A percentile compares a stretch with the other conserved stretches of the same genome.
These are phyloP conservation scores for Ramichloridium luteum DNA, from an alignment of 2,329 filamentous ascomycete species.

Conservation along the genomic window DNA sequence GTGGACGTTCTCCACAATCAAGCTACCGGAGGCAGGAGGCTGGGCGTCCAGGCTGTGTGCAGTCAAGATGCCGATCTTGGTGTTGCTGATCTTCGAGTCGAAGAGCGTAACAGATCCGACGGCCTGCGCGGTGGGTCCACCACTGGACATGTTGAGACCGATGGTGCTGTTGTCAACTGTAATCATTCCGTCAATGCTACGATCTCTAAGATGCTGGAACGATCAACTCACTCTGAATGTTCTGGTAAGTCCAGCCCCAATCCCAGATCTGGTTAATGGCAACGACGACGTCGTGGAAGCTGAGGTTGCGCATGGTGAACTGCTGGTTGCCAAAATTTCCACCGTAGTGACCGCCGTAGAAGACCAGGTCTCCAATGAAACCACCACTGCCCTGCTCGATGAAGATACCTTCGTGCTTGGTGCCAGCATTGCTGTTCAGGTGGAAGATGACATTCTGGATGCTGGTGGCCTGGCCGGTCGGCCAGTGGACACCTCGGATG, in stretches of 20 bases:
- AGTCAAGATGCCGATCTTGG: slow-evolving; percentile 39
- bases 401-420: slow-evolving; percentile 35
- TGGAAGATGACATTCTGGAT: slow-evolving; percentile 35
- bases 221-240: background rate
- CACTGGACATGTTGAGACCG: slow-evolving; percentile 40
- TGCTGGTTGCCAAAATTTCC: slow-evolving; percentile 35
- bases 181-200: slow-evolving; percentile 26
- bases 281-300: slow-evolving; percentile 39
- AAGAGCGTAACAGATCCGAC: slow-evolving; percentile 46
- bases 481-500: slow-evolving; percentile 36
- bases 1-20: slow-evolving; percentile 45
- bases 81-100: slow-evolving; percentile 43
- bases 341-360: slow-evolving; percentile 32
- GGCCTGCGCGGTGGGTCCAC: slow-evolving; percentile 30
- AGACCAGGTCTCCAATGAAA: slow-evolving; percentile 35
- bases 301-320: slow-evolving; percentile 43
- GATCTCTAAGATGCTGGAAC: background rate
- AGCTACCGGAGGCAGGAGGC: slow-evolving; percentile 34
- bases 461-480: slow-evolving; percentile 34
- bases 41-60: slow-evolving; percentile 32
- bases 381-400: slow-evolving; percentile 34
- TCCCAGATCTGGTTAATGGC: slow-evolving; percentile 47
- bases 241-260: slow-evolving; percentile 42
- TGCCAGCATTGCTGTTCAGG: slow-evolving; percentile 33
- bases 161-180: slow-evolving; percentile 41